Evolutionary conservation across 2,329 filamentous ascomycete genomes (phyloP).

Genomic region (Fusarium azukiicola): DNA sequence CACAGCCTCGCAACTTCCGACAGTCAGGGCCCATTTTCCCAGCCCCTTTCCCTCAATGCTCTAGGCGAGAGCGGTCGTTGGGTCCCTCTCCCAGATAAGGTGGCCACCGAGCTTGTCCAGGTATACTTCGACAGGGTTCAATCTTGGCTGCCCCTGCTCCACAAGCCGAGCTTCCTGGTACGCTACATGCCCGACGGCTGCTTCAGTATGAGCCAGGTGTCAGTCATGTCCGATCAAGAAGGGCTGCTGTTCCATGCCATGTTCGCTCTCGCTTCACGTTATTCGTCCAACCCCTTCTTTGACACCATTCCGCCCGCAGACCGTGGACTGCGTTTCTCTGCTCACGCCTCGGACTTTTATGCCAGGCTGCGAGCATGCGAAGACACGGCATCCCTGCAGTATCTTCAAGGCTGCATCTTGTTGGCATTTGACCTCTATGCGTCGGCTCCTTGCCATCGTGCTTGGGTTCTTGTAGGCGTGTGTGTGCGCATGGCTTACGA

Average conservation of each 20-base stretch:
- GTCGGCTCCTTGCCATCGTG: slow-evolving; percentile 6
- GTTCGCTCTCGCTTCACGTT: slow-evolving; percentile 11
- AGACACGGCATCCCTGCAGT: slow-evolving; percentile 2
- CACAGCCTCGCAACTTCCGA: too few species aligned
- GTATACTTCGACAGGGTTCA: slow-evolving; percentile 24
- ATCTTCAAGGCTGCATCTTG: slow-evolving; percentile 24
- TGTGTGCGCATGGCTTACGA: slow-evolving; percentile 25
- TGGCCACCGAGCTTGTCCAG: slow-evolving; percentile 14
- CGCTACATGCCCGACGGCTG: slow-evolving; percentile 1
- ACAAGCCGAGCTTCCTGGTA: slow-evolving; percentile 19
- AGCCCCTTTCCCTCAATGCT: too few species aligned
- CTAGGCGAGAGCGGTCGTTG: too few species aligned
- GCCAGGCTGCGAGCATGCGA: too few species aligned
- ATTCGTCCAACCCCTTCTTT: slow-evolving; percentile 12
- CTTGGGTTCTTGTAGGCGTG: slow-evolving; percentile 21
- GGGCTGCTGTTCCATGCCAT: slow-evolving; percentile 8
- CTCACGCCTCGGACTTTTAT: too few species aligned
- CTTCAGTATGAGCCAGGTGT: not conserved
- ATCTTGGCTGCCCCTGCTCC: slow-evolving; percentile 23
- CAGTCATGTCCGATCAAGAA: not conserved
- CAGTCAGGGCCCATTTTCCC: too few species aligned
- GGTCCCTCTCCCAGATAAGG: slow-evolving; percentile 6
- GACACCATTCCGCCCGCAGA: not conserved
- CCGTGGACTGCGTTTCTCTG: too few species aligned
- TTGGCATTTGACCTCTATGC: slow-evolving; percentile 16